phyloP scores from a whole-genome alignment of 2,329 filamentous ascomycete species.

The Calonectria hongkongensis region DNA sequence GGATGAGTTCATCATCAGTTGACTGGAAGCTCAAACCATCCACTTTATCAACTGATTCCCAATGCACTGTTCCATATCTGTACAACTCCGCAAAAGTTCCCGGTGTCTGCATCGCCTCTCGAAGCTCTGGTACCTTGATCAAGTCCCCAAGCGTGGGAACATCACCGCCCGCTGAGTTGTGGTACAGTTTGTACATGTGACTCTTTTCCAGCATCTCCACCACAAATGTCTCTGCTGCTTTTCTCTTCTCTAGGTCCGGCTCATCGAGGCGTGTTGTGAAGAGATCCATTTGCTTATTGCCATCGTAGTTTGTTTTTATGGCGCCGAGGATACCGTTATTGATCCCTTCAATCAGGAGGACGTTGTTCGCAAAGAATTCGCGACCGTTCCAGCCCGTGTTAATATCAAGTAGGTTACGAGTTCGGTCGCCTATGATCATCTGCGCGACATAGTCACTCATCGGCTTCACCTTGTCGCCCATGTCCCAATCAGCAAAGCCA shows the following conservation, averaged over 20 bases:
- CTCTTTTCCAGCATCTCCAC: conserved; percentile 59
- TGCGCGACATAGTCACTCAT: conserved; percentile 62
- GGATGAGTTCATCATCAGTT: conserved; percentile 47
- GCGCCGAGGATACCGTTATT: conserved; percentile 58
- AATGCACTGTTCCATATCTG: conserved; percentile 59
- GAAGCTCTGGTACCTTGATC: conserved; percentile 52
- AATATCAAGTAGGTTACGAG: conserved; percentile 56
- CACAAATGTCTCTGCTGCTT: conserved; percentile 56
- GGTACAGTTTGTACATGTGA: conserved; percentile 62
- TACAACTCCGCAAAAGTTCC: conserved; percentile 61
- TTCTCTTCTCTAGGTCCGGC: conserved; percentile 51
- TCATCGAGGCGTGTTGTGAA: conserved; percentile 59
- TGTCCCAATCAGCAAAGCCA: conserved; percentile 47
- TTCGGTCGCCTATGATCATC: conserved; percentile 61
- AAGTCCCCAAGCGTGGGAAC: conserved; percentile 58
- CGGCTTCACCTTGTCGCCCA: conserved; percentile 44
- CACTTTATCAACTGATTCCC: conserved; percentile 55
- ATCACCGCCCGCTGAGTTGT: conserved; percentile 58
- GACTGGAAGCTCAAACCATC: conserved; percentile 51
- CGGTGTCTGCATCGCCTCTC: conserved; percentile 56
- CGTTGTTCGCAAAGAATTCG: conserved; percentile 57
- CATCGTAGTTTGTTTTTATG: conserved; percentile 55
- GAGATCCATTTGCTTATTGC: conserved; percentile 55
- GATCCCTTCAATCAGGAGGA: conserved; percentile 58
- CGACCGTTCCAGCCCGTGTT: conserved; percentile 57